A percentile compares a stretch with the other conserved stretches of the same genome.
Evolutionary conservation across 2,329 filamentous ascomycete genomes (phyloP).

Genomic region (Pseudocercospora fijiensis): DNA sequence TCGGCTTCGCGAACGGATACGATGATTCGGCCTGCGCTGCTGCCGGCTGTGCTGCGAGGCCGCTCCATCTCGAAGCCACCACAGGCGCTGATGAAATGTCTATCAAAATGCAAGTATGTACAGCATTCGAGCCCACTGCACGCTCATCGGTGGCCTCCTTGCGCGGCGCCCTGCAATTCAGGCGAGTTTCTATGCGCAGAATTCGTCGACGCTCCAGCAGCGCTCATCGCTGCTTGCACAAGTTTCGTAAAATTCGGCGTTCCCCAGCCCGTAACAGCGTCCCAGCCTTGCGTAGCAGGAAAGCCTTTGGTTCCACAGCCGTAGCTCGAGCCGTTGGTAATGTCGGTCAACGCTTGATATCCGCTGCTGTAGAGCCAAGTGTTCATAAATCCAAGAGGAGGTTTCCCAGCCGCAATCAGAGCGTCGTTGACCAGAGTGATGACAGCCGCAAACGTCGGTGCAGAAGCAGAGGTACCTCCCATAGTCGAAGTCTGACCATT

Average conservation of each 20-base stretch:
- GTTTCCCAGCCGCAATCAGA: constrained; percentile 51
- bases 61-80: too few relatives aligned
- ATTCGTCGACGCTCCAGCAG: neutral
- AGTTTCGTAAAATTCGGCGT: constrained; percentile 27
- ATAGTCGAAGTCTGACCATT: constrained; percentile 41
- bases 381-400: constrained; percentile 58
- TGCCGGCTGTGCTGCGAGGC: too few relatives aligned
- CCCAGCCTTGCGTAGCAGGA: constrained; percentile 35
- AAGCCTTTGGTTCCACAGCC: constrained; percentile 33
- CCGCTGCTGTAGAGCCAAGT: constrained; percentile 57
- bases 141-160: neutral
- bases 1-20: too few relatives aligned
- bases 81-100: neutral
- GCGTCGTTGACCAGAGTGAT: constrained; percentile 64
- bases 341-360: constrained; percentile 52
- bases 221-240: neutral
- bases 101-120: neutral
- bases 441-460: constrained; percentile 59
- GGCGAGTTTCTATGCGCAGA: neutral
- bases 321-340: constrained; percentile 37
- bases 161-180: neutral
- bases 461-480: constrained; percentile 55
- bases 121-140: neutral
- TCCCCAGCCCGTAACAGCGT: constrained; percentile 36
- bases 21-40: too few relatives aligned